Conservation (phyloP, 768 basidiomycete genomes). For the Hericium coralloides region DNA sequence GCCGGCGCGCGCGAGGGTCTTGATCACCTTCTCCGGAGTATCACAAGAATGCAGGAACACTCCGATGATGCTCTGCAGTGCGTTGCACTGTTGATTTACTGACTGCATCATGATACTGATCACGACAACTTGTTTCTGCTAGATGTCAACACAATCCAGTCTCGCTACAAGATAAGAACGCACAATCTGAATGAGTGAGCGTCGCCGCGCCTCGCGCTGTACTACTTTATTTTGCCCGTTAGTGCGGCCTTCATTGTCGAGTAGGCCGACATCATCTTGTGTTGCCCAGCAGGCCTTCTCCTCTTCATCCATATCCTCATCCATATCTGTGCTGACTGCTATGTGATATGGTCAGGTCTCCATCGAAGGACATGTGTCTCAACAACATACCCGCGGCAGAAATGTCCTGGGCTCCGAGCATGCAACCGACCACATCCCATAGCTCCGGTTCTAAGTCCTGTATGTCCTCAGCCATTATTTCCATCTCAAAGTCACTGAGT, state of each 20-base stretch:
- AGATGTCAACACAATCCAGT: not conserved
- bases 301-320: too few relatives aligned
- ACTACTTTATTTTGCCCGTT: not conserved
- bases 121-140: constrained; percentile 18
- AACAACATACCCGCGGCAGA: too few relatives aligned
- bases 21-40: constrained; percentile 20
- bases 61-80: constrained; percentile 17
- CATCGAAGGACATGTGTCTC: too few relatives aligned
- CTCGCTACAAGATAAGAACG: not conserved
- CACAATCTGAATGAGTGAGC: not conserved
- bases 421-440: not conserved
- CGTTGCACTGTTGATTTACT: constrained; percentile 18
- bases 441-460: not conserved
- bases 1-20: constrained; percentile 20
- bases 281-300: not conserved
- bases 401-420: not conserved
- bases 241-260: not conserved
- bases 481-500: not conserved
- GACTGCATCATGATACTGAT: constrained; percentile 22
- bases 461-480: not conserved
- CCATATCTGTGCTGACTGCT: too few relatives aligned
- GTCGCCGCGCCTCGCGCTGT: not conserved
- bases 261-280: not conserved
- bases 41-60: constrained; percentile 22
- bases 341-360: too few relatives aligned